Conservation (phyloP, 2,329 filamentous ascomycete species). For the Neobulgaria alba region DNA sequence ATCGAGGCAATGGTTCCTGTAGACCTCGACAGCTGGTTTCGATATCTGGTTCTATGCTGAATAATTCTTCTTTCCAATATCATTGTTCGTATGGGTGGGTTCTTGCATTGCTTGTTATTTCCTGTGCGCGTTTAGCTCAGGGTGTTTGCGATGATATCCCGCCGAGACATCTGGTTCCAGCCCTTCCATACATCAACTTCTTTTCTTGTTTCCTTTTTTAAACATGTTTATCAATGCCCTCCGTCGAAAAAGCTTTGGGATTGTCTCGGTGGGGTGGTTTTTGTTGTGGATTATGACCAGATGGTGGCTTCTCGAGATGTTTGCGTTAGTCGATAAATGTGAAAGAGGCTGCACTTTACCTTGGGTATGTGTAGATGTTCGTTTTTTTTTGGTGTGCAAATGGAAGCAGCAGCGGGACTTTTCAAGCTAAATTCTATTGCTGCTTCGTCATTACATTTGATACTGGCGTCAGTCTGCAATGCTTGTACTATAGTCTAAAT, state of each 20-base stretch:
- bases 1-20: conserved; percentile 22
- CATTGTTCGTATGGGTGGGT: conserved; percentile 29
- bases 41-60: conserved; percentile 33
- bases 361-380: conserved; percentile 19
- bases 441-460: conserved; percentile 10
- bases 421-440: conserved; percentile 6
- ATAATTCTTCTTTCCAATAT: conserved; percentile 35
- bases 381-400: conserved; percentile 8
- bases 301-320: conserved; percentile 16
- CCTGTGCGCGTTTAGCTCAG: conserved; percentile 24
- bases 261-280: conserved; percentile 22
- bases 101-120: conserved; percentile 29
- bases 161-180: conserved; percentile 26
- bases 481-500: conserved; percentile 26
- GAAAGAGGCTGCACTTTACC: conserved; percentile 9
- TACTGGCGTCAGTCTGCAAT: conserved; percentile 16
- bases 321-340: conserved; percentile 15
- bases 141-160: conserved; percentile 30
- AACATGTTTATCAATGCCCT: conserved; percentile 15
- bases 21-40: conserved; percentile 18
- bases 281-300: conserved; percentile 7
- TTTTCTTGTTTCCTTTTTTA: conserved; percentile 19
- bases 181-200: conserved; percentile 11
- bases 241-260: conserved; percentile 21
- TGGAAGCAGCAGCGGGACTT: conserved; percentile 9